Evolutionary conservation across 345 rosid genomes (phyloP), one percentile per base, ranked within the genome.

Genomic region (Gossypium herbaceum): DNA sequence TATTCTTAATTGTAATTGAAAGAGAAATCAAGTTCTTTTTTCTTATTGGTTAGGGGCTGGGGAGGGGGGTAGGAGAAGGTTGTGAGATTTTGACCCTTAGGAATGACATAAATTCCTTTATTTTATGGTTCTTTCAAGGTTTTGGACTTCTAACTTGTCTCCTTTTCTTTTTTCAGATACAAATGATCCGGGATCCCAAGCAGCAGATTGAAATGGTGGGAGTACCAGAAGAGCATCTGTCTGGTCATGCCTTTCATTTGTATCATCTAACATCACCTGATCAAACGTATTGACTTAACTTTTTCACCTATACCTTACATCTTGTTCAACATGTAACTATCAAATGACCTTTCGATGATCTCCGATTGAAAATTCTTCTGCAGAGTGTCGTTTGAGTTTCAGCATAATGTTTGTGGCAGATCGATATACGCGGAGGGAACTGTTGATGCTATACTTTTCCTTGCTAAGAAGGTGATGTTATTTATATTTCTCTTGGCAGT

Each of bases 381-480:
- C 90, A 93, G 97, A 64, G 99, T 95, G 66, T 91, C 99, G 11
- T 90, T 95, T 16, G 99, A 95, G 86, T 93, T 95, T 82, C 99
- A 95, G 81, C 99, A 95, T 77, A 95, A 93, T 77, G 98, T 93
- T 41, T 91, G 99, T 34, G 97, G 99, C 25, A 81, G 99, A 86
- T 93, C 98, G 2, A 92, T 93, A 73, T 95, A 95, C 39, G 97
- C 97, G 1, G 97, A 95, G 85, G 98, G 99, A 52, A 89, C 98
- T 34, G 81, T 95, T 51, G 99, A 95, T 76, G 94, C 98, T 2
- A 84, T 89, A 51, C 85, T 95, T 58, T 93, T 95, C 81, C 94
- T 95, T 65, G 91, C 97, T 29, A 91, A 89, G 83, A 93, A 90
- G 97, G 99, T 95, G 45, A 41, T 12, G 10, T 19, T 73, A 3